Percentiles rank a stretch among this genome's conserved stretches.
phyloP scores from a whole-genome alignment of 2,329 filamentous ascomycete genomes.

The Venturia effusa region DNA sequence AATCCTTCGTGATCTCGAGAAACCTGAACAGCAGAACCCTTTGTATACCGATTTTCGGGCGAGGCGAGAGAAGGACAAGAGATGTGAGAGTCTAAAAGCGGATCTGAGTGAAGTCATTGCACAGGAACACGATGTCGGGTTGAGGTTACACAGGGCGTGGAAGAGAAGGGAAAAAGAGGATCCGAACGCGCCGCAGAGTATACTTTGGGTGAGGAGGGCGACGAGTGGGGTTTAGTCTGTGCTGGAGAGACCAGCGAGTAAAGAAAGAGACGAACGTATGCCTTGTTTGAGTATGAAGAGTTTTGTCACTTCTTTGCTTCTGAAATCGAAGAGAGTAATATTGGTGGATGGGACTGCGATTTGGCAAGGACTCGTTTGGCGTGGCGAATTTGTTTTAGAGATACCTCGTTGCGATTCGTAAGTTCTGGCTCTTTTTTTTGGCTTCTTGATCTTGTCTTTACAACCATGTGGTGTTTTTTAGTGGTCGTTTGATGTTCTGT shows the following conservation, averaged over 20 bases:
- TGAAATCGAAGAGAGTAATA: background rate
- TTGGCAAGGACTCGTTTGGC: background rate
- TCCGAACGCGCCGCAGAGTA: conserved; percentile 20
- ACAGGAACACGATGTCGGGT: conserved; percentile 29
- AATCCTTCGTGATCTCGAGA: conserved; percentile 23
- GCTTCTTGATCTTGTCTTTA: background rate
- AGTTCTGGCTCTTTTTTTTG: background rate
- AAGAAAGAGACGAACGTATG: background rate
- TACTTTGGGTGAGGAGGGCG: conserved; percentile 29
- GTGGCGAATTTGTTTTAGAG: background rate
- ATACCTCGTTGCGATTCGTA: background rate
- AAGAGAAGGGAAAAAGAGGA: conserved; percentile 28
- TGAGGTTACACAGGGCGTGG: conserved; percentile 29
- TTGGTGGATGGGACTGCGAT: background rate
- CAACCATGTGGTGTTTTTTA: background rate
- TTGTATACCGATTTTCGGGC: conserved; percentile 26
- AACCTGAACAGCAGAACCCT: conserved; percentile 26
- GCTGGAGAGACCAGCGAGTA: no score
- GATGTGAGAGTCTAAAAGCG: conserved; percentile 25
- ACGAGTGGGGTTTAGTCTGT: conserved; percentile 15
- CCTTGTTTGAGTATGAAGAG: background rate
- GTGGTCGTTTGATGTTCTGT: background rate
- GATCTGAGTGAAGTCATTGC: conserved; percentile 27
- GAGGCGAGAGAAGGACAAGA: conserved; percentile 23
- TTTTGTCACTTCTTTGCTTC: background rate